Conservation (phyloP, 257 asterid genomes). For the Paulownia fortunei region DNA sequence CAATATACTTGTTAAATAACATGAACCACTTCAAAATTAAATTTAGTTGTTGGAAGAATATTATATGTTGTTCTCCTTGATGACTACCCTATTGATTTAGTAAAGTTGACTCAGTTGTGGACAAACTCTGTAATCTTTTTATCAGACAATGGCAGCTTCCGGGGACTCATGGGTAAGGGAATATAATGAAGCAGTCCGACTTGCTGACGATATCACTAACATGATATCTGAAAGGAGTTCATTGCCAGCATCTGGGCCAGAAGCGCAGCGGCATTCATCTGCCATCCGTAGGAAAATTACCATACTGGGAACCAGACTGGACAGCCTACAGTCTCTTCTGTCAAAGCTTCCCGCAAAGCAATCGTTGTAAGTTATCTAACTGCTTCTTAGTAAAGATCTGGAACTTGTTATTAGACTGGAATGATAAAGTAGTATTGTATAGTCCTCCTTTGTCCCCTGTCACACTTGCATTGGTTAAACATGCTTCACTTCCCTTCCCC, state of each 20-base stretch:
- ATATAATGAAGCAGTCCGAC: slow-evolving; percentile 87
- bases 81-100: neutral
- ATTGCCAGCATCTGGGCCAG: slow-evolving; percentile 73
- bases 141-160: slow-evolving; percentile 79
- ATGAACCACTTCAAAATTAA: neutral
- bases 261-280: slow-evolving; percentile 84
- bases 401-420: neutral
- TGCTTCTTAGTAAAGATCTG: neutral
- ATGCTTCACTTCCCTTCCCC: slow-evolving; percentile 7
- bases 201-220: slow-evolving; percentile 79
- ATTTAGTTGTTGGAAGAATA: slow-evolving; percentile 10
- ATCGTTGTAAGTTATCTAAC: slow-evolving; percentile 59
- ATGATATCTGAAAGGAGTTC: slow-evolving; percentile 91
- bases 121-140: slow-evolving; percentile 42
- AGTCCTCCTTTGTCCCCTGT: slow-evolving; percentile 2
- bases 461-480: neutral
- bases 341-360: slow-evolving; percentile 72
- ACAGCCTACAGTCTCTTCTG: slow-evolving; percentile 65
- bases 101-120: slow-evolving; percentile 8
- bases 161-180: slow-evolving; percentile 92
- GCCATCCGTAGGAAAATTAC: slow-evolving; percentile 90
- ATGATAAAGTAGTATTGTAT: neutral
- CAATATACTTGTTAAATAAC: neutral
- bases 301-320: slow-evolving; percentile 86
- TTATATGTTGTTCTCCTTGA: slow-evolving; percentile 1